phyloP scores from a whole-genome alignment of 2,329 filamentous ascomycete species.

The Arthrobotrys conoides region DNA sequence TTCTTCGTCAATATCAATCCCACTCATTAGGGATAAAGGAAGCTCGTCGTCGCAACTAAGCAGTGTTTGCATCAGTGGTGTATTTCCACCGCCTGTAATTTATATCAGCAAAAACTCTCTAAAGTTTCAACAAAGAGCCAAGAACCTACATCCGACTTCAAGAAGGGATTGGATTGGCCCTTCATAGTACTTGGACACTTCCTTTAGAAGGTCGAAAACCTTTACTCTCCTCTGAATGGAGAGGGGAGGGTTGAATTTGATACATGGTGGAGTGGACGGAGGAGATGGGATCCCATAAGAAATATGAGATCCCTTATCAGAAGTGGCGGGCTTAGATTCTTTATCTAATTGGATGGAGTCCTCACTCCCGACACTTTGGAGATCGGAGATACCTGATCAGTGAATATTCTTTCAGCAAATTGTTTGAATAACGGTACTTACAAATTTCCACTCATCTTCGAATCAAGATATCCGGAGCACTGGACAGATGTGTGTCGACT shows the following conservation, averaged over 20 bases:
- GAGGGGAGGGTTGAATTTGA: constrained; percentile 63
- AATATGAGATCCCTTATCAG: neutral
- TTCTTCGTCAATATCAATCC: constrained; percentile 63
- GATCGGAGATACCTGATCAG: neutral
- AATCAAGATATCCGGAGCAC: neutral
- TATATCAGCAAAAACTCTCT: neutral
- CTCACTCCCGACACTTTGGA: neutral
- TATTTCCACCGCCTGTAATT: constrained; percentile 58
- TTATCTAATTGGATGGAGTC: neutral
- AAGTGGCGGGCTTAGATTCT: neutral
- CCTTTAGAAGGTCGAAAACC: constrained; percentile 58
- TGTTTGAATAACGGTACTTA: neutral
- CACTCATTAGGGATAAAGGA: constrained; percentile 61
- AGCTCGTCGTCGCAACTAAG: constrained; percentile 62
- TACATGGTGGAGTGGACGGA: constrained; percentile 38
- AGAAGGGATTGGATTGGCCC: constrained; percentile 61
- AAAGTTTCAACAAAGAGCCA: neutral
- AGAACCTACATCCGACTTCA: constrained; percentile 63
- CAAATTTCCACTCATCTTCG: neutral
- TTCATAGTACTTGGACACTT: constrained; percentile 42
- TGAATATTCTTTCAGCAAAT: neutral
- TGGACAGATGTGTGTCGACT: too few species aligned
- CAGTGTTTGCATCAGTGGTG: constrained; percentile 62
- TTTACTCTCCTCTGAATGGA: constrained; percentile 62
- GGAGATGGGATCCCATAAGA: constrained; percentile 41